Conservation (phyloP, 345 rosid species). For the Citrus unshiu region DNA sequence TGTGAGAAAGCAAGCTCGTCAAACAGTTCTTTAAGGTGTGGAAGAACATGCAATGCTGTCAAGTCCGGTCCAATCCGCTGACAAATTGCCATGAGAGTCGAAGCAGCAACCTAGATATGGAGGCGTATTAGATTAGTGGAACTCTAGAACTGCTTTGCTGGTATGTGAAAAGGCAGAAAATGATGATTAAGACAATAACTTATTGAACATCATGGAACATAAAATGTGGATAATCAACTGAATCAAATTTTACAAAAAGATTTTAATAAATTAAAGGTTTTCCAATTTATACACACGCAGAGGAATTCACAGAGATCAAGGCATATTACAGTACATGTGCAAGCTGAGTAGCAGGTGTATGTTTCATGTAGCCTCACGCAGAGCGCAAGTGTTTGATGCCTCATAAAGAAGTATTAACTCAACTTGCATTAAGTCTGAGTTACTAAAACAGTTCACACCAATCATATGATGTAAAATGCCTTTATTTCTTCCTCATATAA, state of each 20-base stretch:
- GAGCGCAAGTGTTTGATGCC: neutral
- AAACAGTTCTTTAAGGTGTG: constrained; percentile 84
- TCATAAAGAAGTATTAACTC: neutral
- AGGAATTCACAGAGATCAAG: neutral
- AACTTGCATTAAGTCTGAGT: neutral
- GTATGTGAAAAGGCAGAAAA: constrained; percentile 2
- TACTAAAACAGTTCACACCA: neutral
- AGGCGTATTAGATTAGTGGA: neutral
- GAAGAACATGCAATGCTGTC: constrained; percentile 81
- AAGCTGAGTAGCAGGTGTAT: neutral
- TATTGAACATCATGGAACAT: neutral
- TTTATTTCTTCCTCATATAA: neutral
- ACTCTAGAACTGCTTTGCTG: constrained; percentile 2
- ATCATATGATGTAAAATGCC: neutral
- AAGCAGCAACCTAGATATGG: constrained; percentile 69
- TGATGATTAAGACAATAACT: neutral
- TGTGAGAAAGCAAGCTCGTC: constrained; percentile 96
- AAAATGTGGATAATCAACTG: neutral
- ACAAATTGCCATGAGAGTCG: constrained; percentile 67
- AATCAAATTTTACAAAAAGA: neutral
- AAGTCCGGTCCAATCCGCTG: constrained; percentile 89
- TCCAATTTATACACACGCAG: neutral
- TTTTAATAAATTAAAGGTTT: neutral
- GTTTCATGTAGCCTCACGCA: constrained; percentile 3
- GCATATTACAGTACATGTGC: neutral